Conservation (phyloP, 306 rosid species). For the Quercus parvula region DNA sequence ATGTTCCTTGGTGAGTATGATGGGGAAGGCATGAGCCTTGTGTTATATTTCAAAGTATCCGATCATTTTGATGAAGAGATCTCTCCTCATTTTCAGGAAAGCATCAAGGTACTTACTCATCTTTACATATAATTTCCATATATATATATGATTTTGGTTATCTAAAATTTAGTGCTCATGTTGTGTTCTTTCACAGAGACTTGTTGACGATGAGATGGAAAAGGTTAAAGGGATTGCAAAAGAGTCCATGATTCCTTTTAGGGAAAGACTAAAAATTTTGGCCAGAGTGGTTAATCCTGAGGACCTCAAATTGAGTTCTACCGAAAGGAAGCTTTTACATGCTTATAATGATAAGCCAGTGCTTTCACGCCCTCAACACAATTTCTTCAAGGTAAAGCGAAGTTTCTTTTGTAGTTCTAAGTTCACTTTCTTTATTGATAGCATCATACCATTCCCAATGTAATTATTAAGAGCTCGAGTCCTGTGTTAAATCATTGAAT, state of each 20-base stretch:
- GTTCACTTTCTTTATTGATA: not conserved
- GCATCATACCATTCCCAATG: not conserved
- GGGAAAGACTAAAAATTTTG: slow-evolving; percentile 83
- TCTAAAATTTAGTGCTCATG: not conserved
- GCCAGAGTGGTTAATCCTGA: slow-evolving; percentile 84
- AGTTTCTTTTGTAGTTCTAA: not conserved
- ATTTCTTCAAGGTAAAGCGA: slow-evolving; percentile 55
- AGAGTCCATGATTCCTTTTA: slow-evolving; percentile 54
- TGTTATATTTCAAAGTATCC: slow-evolving; percentile 66
- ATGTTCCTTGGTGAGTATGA: slow-evolving; percentile 69
- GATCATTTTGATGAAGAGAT: slow-evolving; percentile 64
- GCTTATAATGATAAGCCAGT: slow-evolving; percentile 92
- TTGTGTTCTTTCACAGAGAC: slow-evolving; percentile 47
- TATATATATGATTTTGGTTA: not conserved
- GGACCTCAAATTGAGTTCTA: slow-evolving; percentile 57
- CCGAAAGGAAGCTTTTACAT: slow-evolving; percentile 72
- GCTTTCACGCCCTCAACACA: slow-evolving; percentile 92
- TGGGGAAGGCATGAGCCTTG: slow-evolving; percentile 96
- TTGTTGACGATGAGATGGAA: slow-evolving; percentile 73
- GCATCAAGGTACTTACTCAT: slow-evolving; percentile 49
- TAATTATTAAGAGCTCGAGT: too few species aligned
- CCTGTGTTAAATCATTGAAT: too few species aligned
- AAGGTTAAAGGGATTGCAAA: slow-evolving; percentile 63
- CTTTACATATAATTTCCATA: not conserved
- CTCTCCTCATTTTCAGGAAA: slow-evolving; percentile 51